These are phyloP conservation scores for Raphanus sativus DNA, from an alignment of 345 rosid genomes.

Conservation along the genomic window DNA sequence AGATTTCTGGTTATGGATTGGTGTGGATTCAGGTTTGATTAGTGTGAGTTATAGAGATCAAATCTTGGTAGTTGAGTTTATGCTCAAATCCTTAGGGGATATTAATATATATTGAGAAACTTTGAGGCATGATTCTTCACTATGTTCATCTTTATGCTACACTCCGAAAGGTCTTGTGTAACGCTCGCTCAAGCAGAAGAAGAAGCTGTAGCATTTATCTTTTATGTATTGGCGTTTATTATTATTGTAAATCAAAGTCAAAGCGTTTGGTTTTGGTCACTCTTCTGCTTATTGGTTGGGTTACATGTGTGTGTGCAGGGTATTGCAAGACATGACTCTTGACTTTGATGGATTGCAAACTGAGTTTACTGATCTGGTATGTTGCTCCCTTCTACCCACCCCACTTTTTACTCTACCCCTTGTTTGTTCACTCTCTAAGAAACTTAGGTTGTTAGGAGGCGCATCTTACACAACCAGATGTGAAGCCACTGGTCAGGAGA, in stretches of 20 bases:
- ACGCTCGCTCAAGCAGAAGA: background rate
- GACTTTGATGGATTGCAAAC: slow-evolving; percentile 55
- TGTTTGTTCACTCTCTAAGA: slow-evolving; percentile 33
- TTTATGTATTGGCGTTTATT: background rate
- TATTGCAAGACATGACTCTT: slow-evolving; percentile 68
- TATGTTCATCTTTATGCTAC: background rate
- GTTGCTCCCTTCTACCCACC: slow-evolving; percentile 31
- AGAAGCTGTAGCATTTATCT: background rate
- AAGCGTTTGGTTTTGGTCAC: too few relatives aligned
- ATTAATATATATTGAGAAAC: background rate
- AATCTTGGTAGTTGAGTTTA: slow-evolving; percentile 6
- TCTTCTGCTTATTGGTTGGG: background rate
- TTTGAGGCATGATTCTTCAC: background rate
- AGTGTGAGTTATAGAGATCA: slow-evolving; percentile 2
- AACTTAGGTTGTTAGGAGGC: slow-evolving; percentile 49
- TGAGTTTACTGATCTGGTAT: slow-evolving; percentile 68
- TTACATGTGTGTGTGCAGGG: slow-evolving; percentile 41
- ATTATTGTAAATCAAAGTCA: too few relatives aligned
- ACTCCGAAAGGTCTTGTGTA: background rate
- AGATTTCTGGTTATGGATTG: background rate
- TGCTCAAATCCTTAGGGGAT: background rate
- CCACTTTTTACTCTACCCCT: slow-evolving; percentile 5
- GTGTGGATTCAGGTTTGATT: background rate
- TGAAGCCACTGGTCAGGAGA: slow-evolving; percentile 55
- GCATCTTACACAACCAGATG: slow-evolving; percentile 43